phyloP scores from a whole-genome alignment of 2,329 filamentous ascomycete species.

The Colletotrichum spinosum region DNA sequence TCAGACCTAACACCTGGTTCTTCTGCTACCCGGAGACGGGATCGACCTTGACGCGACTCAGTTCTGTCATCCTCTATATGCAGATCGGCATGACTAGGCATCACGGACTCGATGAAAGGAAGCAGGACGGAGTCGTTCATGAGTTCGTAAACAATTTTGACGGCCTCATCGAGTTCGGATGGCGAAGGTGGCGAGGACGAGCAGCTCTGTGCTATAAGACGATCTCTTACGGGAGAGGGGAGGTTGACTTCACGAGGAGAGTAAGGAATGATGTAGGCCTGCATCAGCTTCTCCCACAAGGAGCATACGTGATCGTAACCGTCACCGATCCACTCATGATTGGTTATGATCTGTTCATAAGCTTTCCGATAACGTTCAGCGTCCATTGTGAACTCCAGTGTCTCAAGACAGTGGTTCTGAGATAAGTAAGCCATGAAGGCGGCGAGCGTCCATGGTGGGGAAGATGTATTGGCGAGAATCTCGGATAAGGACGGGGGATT shows the following conservation, averaged over 20 bases:
- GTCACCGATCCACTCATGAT: slow-evolving; percentile 55
- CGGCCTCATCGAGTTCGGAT: slow-evolving; percentile 81
- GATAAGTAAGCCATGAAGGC: slow-evolving; percentile 98
- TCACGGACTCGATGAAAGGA: slow-evolving; percentile 84
- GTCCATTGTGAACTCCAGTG: slow-evolving; percentile 95
- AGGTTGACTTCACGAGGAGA: slow-evolving; percentile 91
- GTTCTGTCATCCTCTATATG: slow-evolving; percentile 50
- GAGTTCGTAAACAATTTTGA: slow-evolving; percentile 90
- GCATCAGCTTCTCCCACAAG: slow-evolving; percentile 88
- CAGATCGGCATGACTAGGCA: slow-evolving; percentile 50
- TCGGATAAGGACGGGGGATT: slow-evolving; percentile 80
- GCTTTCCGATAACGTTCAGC: slow-evolving; percentile 83
- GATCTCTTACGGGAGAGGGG: slow-evolving; percentile 85
- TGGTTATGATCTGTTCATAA: slow-evolving; percentile 56
- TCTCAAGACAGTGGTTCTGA: slow-evolving; percentile 96
- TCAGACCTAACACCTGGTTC: slow-evolving; percentile 48
- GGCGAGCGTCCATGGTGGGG: slow-evolving; percentile 88
- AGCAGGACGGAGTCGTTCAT: slow-evolving; percentile 98
- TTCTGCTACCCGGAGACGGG: slow-evolving; percentile 52
- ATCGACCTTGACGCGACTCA: slow-evolving; percentile 52
- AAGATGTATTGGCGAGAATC: slow-evolving; percentile 86
- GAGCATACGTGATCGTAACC: slow-evolving; percentile 76
- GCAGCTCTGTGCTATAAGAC: slow-evolving; percentile 74
- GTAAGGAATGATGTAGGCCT: slow-evolving; percentile 89
- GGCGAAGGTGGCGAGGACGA: slow-evolving; percentile 75